phyloP scores from a whole-genome alignment of 2,329 filamentous ascomycete genomes.

The Lasiodiplodia sp. region DNA sequence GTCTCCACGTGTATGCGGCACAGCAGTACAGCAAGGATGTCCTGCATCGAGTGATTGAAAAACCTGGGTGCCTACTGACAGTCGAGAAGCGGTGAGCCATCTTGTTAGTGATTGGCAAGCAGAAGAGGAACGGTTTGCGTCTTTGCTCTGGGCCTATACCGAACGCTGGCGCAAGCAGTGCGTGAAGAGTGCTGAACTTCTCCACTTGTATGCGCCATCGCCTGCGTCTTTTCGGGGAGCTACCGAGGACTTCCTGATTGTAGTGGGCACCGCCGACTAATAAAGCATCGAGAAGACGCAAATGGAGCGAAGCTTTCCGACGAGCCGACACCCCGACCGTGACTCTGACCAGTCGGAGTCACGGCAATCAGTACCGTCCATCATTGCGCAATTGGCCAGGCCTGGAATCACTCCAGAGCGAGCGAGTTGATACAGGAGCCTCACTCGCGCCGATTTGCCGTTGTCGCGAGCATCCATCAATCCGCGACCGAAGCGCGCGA shows the following conservation, averaged over 20 bases:
- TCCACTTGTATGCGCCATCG: background rate
- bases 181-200: background rate
- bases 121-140: background rate
- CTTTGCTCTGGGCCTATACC: background rate
- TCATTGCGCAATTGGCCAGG: background rate
- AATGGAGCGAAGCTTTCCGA: background rate
- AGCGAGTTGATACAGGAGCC: constrained; percentile 2
- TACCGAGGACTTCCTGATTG: background rate
- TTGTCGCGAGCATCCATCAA: constrained; percentile 15
- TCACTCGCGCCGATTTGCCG: background rate
- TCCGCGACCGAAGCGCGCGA: constrained; percentile 24
- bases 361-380: background rate
- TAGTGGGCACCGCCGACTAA: background rate
- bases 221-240: background rate
- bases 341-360: background rate
- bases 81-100: background rate
- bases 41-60: background rate
- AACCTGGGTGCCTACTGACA: background rate
- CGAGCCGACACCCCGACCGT: background rate
- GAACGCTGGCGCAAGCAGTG: background rate
- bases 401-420: background rate
- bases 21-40: constrained; percentile 9
- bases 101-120: background rate
- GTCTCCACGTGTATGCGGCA: constrained; percentile 8
- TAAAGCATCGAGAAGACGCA: background rate